Evolutionary conservation across 768 basidiomycete genomes (phyloP), one percentile per base, ranked within the genome.

Genomic region (Pleurotus cornucopiae): DNA sequence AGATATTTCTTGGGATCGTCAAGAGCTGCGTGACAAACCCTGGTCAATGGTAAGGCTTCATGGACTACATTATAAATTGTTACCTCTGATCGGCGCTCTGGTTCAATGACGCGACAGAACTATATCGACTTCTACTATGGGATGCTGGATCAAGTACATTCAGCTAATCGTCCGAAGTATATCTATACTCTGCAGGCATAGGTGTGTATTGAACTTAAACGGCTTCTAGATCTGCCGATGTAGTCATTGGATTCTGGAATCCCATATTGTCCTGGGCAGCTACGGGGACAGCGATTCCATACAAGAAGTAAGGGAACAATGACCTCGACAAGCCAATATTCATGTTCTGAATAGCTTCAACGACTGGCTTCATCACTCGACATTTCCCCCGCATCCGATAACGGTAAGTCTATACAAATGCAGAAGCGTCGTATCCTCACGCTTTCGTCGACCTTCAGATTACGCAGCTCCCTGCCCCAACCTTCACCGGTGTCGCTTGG

Each of bases 21-120:
- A 61, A 61, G 4, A 53, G 53, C 43, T 64, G 63, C 30, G 63
- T 61, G 5, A 62, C 45, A 23, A 46, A 37, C 11, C 23, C 55
- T 5, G 46, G 40, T 30, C 61, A 56, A 39, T 64, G 63, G 58
- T 56, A 13, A 9, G 58, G 25, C 13, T 49, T 14, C 40, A 2
- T 12, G 1, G 48, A 9, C 45, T 53, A 2, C 45, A 48, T 2
- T 58, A 26, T 21, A 6, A 7, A 26, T 26, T 4, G 26, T 7
- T 26, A 2, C 25, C 25, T 6, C 25, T 26, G 6, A 26, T 26
- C 25, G 47, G 34, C 9, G 18, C 25, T 12, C 5, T 49, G 56
- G 58, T 44, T 56, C 63, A 3, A 62, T 64, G 2, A 64, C 63
- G 0, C 59, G 60, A 34, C 63, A 64, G 45, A 64, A 64, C 46